Evolutionary conservation across 768 basidiomycete genomes (phyloP), one percentile per base, ranked within the genome.

Genomic region (Panellus pusillus): DNA sequence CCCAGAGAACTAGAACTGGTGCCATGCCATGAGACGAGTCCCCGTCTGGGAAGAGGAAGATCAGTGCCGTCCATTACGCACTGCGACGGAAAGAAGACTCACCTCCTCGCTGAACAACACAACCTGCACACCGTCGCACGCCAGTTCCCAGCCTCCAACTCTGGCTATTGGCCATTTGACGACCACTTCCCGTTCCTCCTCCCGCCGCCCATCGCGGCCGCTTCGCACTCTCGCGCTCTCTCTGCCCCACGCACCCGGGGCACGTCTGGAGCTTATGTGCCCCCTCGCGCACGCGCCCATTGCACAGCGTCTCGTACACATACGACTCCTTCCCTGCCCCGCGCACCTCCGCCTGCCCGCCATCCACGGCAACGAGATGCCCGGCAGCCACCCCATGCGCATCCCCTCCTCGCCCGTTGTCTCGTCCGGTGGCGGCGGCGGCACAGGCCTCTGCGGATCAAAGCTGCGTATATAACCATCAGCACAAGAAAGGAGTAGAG

Each of bases 11-110:
- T 45, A 66, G 57, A 71, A 72, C 54, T 64, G 68, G 44, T 72
- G 63, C 73, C 73, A 74, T 61, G 2, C 68, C 74, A 41, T 74
- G 73, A 13, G 50, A 58, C 38, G 46, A 43, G 51, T 79, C n/a
- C n/a, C 75, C 18, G 79, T 80, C 79, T 80, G 47, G 17, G 36
- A 32, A 7, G 24, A 40, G 31, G 6, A 14, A 39, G 35, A n/a
- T 18, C 14, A 42, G 17, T 3, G 11, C 12, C 9, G 14, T 31
- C 20, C 19, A 18, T 14, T n/a, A 24, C 29, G 1, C n/a, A 28
- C 15, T 11, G 5, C 14, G 47, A 27, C 36, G 15, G 29, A 42
- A 48, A 11, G 6, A 18, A 38, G n/a, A n/a, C n/a, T n/a, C n/a
- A n/a, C n/a, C n/a, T 32, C 31, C 31, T 13, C 31, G 31, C 31